These are phyloP conservation scores for Vigna unguiculata DNA, from an alignment of 306 rosid genomes.

Conservation along the genomic window DNA sequence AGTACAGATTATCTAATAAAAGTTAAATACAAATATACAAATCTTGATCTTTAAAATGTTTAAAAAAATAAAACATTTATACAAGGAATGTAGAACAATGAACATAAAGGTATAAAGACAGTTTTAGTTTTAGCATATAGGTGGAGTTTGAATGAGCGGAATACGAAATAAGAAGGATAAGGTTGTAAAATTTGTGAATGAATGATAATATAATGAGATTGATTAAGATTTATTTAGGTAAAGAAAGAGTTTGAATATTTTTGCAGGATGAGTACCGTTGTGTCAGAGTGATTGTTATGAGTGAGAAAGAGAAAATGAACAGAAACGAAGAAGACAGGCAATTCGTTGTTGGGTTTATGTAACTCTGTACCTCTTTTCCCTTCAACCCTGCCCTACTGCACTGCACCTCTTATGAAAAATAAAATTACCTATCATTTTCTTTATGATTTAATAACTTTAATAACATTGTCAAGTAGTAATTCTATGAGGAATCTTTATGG, in stretches of 20 bases:
- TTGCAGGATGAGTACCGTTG: neutral
- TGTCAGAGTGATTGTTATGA: neutral
- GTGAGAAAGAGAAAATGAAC: conserved; percentile 2
- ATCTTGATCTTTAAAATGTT: too few relatives aligned
- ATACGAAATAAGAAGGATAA: too few relatives aligned
- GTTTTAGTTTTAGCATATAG: too few relatives aligned
- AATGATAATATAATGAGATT: neutral
- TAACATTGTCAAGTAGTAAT: too few relatives aligned
- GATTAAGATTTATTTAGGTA: neutral
- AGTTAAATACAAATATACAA: too few relatives aligned
- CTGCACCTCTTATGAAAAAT: conserved; percentile 15
- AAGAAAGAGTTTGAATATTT: neutral
- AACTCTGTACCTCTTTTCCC: neutral
- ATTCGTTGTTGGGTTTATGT: conserved; percentile 25
- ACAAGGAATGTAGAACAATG: too few relatives aligned
- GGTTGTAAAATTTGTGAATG: neutral
- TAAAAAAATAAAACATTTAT: too few relatives aligned
- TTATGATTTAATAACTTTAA: too few relatives aligned
- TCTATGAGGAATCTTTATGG: neutral
- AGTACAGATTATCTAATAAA: too few relatives aligned
- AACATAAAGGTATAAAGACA: too few relatives aligned
- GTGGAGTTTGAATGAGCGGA: too few relatives aligned
- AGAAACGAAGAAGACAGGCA: conserved; percentile 24
- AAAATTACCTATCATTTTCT: neutral
- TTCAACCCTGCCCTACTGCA: conserved; percentile 14